Percentiles rank a stretch among this genome's conserved stretches.
These are phyloP conservation scores for Chlorella sp. DNA, from an alignment of 139 green algal genomes.

Conservation along the genomic window DNA sequence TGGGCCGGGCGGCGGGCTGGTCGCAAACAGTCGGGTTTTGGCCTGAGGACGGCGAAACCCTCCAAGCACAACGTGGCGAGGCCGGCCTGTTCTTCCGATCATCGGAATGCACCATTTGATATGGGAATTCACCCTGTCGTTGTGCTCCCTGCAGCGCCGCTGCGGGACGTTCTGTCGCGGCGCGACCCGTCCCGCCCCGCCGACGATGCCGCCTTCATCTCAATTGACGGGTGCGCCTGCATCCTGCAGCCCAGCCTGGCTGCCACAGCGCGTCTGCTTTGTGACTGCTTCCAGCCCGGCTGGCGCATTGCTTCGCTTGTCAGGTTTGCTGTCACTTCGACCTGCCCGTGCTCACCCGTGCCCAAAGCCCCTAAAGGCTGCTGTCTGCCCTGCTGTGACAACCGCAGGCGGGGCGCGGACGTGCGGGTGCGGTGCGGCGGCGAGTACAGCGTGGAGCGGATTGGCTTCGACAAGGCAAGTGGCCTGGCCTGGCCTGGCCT, in stretches of 20 bases:
- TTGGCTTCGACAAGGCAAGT: conserved; percentile 67
- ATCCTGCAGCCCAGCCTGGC: no score
- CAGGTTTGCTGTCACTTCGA: no score
- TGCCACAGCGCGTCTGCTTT: no score
- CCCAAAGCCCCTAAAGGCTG: no score
- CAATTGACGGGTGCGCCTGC: conserved; percentile 76
- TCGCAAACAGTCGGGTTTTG: no score
- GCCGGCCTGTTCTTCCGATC: no score
- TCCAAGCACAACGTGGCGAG: not conserved
- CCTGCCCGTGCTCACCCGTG: no score
- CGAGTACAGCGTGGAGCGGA: conserved; percentile 85
- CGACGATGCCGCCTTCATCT: conserved; percentile 82
- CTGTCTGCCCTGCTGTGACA: no score
- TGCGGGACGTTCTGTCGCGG: conserved; percentile 61
- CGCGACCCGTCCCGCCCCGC: not conserved
- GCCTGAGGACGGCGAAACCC: no score
- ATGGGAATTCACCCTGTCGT: not conserved
- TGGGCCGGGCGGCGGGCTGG: no score
- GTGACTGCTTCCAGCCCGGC: no score
- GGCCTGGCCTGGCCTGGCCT: not conserved
- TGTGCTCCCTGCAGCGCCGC: conserved; percentile 30
- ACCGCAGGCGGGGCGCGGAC: conserved; percentile 71
- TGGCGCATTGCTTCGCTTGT: no score
- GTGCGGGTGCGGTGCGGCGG: conserved; percentile 77
- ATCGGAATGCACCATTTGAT: not conserved